Evolutionary conservation across 768 basidiomycete species (phyloP), one percentile per base, ranked within the genome.

Genomic region (Boletus eberwhitei): DNA sequence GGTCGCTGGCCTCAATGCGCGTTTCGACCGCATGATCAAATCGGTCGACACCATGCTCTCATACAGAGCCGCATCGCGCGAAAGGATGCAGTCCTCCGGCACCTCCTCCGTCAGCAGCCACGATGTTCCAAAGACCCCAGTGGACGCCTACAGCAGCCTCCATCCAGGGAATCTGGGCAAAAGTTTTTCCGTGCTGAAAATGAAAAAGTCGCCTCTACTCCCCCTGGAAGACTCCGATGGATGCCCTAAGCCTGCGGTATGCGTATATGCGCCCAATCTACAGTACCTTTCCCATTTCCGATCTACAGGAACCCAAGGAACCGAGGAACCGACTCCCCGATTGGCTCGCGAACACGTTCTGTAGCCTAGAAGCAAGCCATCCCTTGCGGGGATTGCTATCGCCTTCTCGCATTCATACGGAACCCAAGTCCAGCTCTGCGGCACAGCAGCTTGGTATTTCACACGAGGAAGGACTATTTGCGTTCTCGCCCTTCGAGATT

Each of bases 1-100:
- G 60, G 71, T 70, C n/a, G 67, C 60, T 36, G 77, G 78, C 8
- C 69, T 84, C 46, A 89, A 88, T 59, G 65, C 76, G 34, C 79
- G 79, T 37, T 87, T 82, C 59, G 87, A 89, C 65, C 75, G 75
- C 41, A 89, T 90, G 87, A 70, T 88, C 31, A 75, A 81, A 48
- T 75, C 79, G 3, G 81, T 87, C 73, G 76, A 80, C 50, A 58
- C 71, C n/a, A 64, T 73, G 38, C 65, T 71, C 57, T 61, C 70
- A 50, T 41, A 54, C 48, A 40, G 55, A 49, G 59, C 50, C 42
- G 29, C 19, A 39, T 61, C 58, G 48, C 73, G 73, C 34, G 67
- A 62, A 29, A 72, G 74, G 38, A 59, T 66, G 9, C 61, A 64
- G 34, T 81, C 79, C 22, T 72, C 73, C 8, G 69, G 74, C 8